Base-by-base conservation (phyloP, 345 rosid species). In the Fremontodendron californicum region DNA sequence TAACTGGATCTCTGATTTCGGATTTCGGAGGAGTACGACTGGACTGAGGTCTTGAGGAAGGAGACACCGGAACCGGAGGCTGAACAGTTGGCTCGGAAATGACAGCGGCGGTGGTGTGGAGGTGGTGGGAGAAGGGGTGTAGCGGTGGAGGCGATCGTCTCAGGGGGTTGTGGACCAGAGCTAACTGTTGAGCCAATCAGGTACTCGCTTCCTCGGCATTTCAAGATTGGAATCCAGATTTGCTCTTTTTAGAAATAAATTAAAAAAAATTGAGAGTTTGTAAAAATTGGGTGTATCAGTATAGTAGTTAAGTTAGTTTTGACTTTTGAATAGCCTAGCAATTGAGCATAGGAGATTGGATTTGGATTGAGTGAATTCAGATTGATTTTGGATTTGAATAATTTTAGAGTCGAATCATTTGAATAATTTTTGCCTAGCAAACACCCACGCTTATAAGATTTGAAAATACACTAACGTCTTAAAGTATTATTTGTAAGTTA, bases 141-240 rank as follows among this genome's bases (percentile, higher is more conserved):
- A 69, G 54, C 75, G 83, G 62, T 58, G 84, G 62, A 68, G 67
- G 25, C 83, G 84, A 82, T 87, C 90, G 77, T 90, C 88, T 74
- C 45, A 42, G 23, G 85, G 80, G 68, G 88, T 62, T 82, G 93
- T 79, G 73, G 92, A 90, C 98, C 98, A 95, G 75, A 93, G 82
- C 29, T 97, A 88, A 81, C 94, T 95, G 85, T 95, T 95, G 82
- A 95, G 94, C 99, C 99, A 93, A 85, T 95, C 97, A 57, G 99
- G 99, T 29, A 92, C 88, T 42, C 85, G 85, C 82, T 93, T 93
- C 88, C 84, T 95, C 81, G 84, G 91, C 98, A 95, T 94, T 77
- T 58, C 69, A 49, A 58, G 75, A 43, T 76, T 66, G n/a, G 63
- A 71, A 48, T 63, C 61, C n/a, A 79, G 75, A 72, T 72, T 40